Base-by-base conservation (phyloP, 352 stramenopile species). In the Globisporangium orthogonon region DNA sequence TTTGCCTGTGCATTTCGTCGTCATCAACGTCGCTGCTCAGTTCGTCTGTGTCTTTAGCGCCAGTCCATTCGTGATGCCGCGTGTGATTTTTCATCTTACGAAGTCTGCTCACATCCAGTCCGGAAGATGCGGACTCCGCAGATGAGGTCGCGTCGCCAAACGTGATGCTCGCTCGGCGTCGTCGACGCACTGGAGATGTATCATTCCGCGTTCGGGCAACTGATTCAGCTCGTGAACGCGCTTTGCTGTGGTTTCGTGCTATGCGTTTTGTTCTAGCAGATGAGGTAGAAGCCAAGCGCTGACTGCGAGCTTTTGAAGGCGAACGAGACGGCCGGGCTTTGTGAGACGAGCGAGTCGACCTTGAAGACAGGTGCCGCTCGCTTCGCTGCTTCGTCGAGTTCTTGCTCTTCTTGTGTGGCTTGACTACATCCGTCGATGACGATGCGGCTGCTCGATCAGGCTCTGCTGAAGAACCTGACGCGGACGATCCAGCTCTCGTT, bases 41-140 rank as follows among this genome's bases (percentile, higher is more conserved):
- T 48, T 48, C 43, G 28, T 51, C 49, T 4, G 35, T 3, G 17
- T 28, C 35, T 6, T 64, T 29, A 15, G 23, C 29, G 47, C 18
- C 47, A 5, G 2, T 17, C 37, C 45, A 29, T 4, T 43, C 37
- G 6, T 17, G 37, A 3, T 10, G 37, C 11, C 29, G 61, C 44
- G 52, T 62, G 11, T 39, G 18, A 56, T 63, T 60, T 51, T 80
- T 72, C 3, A 66, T 50, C 15, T 60, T 47, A 13, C 72, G 70
- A 40, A 84, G 66, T 43, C 74, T 59, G 0, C 65, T 60, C 43
- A 74, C 62, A 56, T 84, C 74, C n/a, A 84, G 55, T 17, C 74
- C 74, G 23, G 70, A 84, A 2, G 66, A 52, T 17, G 57, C 58
- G 37, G 50, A 62, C 7, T 48, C 51, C 11, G 51, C 51, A 7